Conservation (phyloP, 129 eudicot genomes). For the Helianthus tuberosus region DNA sequence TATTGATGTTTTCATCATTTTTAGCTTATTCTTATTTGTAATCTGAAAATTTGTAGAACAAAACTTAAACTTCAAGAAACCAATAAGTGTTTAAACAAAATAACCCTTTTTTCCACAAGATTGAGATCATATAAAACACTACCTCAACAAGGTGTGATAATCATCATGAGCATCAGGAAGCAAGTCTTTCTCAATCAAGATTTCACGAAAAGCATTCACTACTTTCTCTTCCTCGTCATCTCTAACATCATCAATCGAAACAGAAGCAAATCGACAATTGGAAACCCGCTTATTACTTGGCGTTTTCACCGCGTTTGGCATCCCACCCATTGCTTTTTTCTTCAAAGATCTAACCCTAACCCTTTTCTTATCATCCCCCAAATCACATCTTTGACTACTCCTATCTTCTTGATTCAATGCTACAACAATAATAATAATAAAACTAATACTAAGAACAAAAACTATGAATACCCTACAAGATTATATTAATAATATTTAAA, state of each 20-base stretch:
- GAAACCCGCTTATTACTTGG: conserved; percentile 44
- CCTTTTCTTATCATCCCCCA: conserved; percentile 69
- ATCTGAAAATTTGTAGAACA: background rate
- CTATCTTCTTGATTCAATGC: conserved; percentile 49
- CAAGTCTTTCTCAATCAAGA: conserved; percentile 66
- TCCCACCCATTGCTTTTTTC: conserved; percentile 63
- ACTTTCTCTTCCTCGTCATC: conserved; percentile 78
- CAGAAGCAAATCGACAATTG: conserved; percentile 70
- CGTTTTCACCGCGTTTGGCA: conserved; percentile 44
- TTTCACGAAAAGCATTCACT: conserved; percentile 68
- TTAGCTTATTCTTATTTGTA: background rate
- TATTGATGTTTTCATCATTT: background rate
- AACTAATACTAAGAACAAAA: background rate
- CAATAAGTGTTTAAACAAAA: background rate
- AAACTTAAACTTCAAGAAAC: conserved; percentile 11
- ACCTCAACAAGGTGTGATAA: conserved; percentile 91
- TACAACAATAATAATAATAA: conserved; percentile 6
- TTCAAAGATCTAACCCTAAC: conserved; percentile 64
- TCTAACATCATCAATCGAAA: conserved; percentile 65
- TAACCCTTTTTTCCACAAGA: background rate
- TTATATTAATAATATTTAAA: no score
- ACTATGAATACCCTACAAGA: background rate
- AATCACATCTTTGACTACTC: conserved; percentile 51
- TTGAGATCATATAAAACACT: background rate
- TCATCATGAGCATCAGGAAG: conserved; percentile 76